Evolutionary conservation across 352 stramenopile species (phyloP).

Genomic region (Phytophthora sansomeana): DNA sequence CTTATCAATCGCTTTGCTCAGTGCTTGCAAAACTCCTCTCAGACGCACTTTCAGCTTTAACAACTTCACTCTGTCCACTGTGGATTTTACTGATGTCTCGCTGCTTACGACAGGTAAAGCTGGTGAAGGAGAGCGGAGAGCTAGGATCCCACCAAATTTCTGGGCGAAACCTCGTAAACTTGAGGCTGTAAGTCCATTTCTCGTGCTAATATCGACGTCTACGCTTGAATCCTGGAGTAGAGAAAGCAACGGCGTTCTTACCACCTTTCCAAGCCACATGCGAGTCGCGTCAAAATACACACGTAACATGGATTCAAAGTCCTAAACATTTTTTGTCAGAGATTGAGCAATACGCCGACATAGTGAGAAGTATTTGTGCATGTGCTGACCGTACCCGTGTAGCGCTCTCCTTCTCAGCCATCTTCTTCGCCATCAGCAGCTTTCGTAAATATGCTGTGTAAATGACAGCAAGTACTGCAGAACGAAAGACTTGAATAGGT

Average conservation of each 20-base stretch:
- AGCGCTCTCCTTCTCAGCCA: constrained; percentile 46
- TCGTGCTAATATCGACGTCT: constrained; percentile 55
- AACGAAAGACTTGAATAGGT: constrained; percentile 55
- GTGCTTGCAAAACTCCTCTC: constrained; percentile 59
- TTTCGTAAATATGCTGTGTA: constrained; percentile 36
- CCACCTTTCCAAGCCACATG: constrained; percentile 64
- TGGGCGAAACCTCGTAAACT: constrained; percentile 51
- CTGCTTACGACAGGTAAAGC: background rate
- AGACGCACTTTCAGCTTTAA: constrained; percentile 71
- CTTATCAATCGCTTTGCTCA: constrained; percentile 60
- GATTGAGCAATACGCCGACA: background rate
- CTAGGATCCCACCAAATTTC: constrained; percentile 53
- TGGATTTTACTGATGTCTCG: background rate
- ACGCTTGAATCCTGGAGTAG: constrained; percentile 60
- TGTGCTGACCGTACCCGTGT: constrained; percentile 30
- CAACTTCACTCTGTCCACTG: constrained; percentile 33
- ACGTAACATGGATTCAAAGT: constrained; percentile 66
- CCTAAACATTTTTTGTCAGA: constrained; percentile 40
- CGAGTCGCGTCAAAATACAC: constrained; percentile 77
- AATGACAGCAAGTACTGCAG: constrained; percentile 40
- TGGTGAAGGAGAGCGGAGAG: constrained; percentile 26
- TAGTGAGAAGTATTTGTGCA: background rate
- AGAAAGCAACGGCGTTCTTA: constrained; percentile 55
- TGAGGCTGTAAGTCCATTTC: constrained; percentile 31
- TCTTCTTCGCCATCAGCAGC: constrained; percentile 45